Conservation (phyloP, 305 asterid genomes). For the Fraxinus angustifolia region DNA sequence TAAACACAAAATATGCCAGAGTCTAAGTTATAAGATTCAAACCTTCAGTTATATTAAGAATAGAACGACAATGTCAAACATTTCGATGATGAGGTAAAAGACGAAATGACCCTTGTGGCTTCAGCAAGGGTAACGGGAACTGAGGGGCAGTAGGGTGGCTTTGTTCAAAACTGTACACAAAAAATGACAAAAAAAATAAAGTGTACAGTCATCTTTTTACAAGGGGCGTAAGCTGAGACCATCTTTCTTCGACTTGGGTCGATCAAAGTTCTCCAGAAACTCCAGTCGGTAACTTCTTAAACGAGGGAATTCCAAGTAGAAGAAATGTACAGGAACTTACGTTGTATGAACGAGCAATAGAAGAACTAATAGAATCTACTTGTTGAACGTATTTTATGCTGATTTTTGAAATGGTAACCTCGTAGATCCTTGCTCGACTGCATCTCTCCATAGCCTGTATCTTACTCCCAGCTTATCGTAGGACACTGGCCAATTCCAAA, state of each 20-base stretch:
- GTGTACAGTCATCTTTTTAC: conserved; percentile 39
- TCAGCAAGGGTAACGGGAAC: not conserved
- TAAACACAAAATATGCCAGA: not conserved
- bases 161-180: conserved; percentile 45
- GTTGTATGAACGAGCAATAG: conserved; percentile 20
- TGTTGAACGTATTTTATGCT: conserved; percentile 16
- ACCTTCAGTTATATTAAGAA: not conserved
- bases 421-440: conserved; percentile 56
- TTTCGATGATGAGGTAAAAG: not conserved
- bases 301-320: not conserved
- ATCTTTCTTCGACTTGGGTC: conserved; percentile 18
- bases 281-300: conserved; percentile 8
- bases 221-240: conserved; percentile 22
- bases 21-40: not conserved
- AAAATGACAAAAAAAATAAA: conserved; percentile 10
- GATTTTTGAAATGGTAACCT: conserved; percentile 40
- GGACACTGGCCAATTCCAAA: conserved; percentile 81
- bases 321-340: not conserved
- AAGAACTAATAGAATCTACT: conserved; percentile 15
- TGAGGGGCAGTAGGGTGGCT: not conserved
- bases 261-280: conserved; percentile 17
- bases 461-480: conserved; percentile 90
- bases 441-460: conserved; percentile 83
- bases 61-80: not conserved
- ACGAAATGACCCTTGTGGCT: not conserved